Conservation (phyloP, 2,329 filamentous ascomycete genomes). For the Cercospora zeina region DNA sequence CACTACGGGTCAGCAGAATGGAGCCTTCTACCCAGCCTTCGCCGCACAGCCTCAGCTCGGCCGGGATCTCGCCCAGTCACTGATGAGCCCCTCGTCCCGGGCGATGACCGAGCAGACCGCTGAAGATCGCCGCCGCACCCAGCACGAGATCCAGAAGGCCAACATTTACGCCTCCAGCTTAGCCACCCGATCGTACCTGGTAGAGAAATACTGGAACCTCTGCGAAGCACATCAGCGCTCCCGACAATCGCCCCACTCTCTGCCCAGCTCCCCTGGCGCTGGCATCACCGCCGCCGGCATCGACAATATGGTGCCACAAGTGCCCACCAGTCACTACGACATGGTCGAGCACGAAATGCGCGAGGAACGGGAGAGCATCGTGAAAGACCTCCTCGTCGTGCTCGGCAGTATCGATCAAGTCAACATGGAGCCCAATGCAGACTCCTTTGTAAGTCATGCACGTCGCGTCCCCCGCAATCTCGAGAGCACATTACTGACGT, state of each 20-base stretch:
- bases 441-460: constrained; percentile 58
- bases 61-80: constrained; percentile 34
- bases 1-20: constrained; percentile 34
- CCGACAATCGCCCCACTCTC: constrained; percentile 43
- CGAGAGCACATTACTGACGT: constrained; percentile 7
- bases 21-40: constrained; percentile 32
- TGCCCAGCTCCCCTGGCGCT: constrained; percentile 38
- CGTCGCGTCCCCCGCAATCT: neutral
- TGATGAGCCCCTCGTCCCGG: constrained; percentile 40
- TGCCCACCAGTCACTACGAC: constrained; percentile 41
- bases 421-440: constrained; percentile 74
- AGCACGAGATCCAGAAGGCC: constrained; percentile 88
- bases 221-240: constrained; percentile 60
- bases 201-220: constrained; percentile 81
- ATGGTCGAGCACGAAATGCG: constrained; percentile 65
- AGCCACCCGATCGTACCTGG: constrained; percentile 77
- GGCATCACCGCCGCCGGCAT: constrained; percentile 43
- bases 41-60: constrained; percentile 29
- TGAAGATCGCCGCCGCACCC: constrained; percentile 54
- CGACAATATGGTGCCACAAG: constrained; percentile 39
- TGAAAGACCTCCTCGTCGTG: constrained; percentile 74
- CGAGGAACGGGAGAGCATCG: constrained; percentile 75
- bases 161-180: constrained; percentile 84
- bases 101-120: constrained; percentile 37
- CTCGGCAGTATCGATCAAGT: constrained; percentile 76